Percentiles rank a stretch among this genome's conserved stretches.
These are phyloP conservation scores for Aureobasidium sp. DNA, from an alignment of 2,329 filamentous ascomycete species.

Conservation along the genomic window DNA sequence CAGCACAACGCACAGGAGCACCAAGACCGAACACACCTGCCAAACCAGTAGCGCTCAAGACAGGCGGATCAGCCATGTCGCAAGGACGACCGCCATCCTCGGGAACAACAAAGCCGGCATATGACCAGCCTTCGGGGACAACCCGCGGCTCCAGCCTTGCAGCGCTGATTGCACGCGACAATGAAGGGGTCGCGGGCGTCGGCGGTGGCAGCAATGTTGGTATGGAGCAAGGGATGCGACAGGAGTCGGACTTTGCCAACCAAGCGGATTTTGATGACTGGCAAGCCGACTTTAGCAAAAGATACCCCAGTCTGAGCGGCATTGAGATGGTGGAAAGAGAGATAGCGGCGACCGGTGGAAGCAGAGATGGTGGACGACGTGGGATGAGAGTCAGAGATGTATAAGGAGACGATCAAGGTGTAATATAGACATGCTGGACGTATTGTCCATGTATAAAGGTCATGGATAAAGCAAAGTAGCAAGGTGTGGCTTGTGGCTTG, in stretches of 20 bases:
- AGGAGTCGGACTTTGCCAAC: not conserved
- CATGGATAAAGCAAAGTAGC: not conserved
- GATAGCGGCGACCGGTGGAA: slow-evolving; percentile 16
- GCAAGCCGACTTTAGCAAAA: slow-evolving; percentile 67
- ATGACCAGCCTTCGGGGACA: slow-evolving; percentile 29
- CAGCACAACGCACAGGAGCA: slow-evolving; percentile 16
- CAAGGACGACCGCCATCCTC: slow-evolving; percentile 18
- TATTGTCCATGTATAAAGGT: not conserved
- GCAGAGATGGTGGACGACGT: slow-evolving; percentile 5
- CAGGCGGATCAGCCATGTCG: slow-evolving; percentile 29
- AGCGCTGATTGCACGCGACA: slow-evolving; percentile 30
- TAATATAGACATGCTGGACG: not conserved
- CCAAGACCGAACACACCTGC: slow-evolving; percentile 49
- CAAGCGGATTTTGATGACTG: slow-evolving; percentile 34
- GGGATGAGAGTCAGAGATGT: slow-evolving; percentile 16
- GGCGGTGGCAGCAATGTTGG: slow-evolving; percentile 18
- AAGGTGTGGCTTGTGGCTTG: not conserved
- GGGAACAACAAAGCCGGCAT: not conserved
- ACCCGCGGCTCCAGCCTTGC: slow-evolving; percentile 20
- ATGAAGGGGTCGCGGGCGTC: slow-evolving; percentile 28
- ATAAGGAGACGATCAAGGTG: not conserved
- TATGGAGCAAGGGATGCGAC: slow-evolving; percentile 5
- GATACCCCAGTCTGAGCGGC: slow-evolving; percentile 75
- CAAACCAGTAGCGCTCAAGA: slow-evolving; percentile 53
- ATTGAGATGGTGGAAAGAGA: slow-evolving; percentile 74